Evolutionary conservation across 371 early-diverging fungal genomes (phyloP).

Genomic region (Scutellospora calospora): DNA sequence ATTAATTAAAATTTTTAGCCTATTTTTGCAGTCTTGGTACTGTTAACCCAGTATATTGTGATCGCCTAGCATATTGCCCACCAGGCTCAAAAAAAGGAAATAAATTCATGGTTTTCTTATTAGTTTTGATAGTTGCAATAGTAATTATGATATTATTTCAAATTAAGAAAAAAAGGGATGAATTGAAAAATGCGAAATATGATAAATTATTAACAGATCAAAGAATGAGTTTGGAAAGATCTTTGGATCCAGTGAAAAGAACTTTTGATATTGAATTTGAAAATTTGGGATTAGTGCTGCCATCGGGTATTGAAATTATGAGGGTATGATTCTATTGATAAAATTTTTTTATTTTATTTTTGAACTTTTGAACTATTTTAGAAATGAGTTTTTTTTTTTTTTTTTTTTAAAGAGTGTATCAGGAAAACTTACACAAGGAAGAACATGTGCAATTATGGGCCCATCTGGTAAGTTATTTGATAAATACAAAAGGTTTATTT

Average conservation of each 20-base stretch:
- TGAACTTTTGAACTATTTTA: not conserved
- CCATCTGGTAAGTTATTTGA: constrained; percentile 55
- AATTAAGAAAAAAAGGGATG: not conserved
- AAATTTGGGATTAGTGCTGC: constrained; percentile 60
- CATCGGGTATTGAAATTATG: constrained; percentile 64
- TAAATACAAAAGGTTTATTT: not conserved
- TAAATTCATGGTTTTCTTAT: not conserved
- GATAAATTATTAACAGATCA: constrained; percentile 25
- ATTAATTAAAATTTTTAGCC: too few species aligned
- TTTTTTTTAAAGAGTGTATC: constrained; percentile 12
- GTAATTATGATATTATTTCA: not conserved
- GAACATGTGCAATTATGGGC: constrained; percentile 77
- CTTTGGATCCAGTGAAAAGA: constrained; percentile 39
- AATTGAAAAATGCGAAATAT: not conserved
- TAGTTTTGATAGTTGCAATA: not conserved
- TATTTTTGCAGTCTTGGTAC: not conserved
- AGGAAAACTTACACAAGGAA: constrained; percentile 58
- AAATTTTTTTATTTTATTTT: not conserved
- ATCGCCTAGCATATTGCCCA: not conserved
- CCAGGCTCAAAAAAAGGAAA: not conserved
- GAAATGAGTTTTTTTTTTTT: not conserved
- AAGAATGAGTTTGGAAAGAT: constrained; percentile 44
- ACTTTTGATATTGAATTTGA: constrained; percentile 65
- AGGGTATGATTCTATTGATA: constrained; percentile 44
- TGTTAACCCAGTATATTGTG: not conserved